Evolutionary conservation across 495 filamentous ascomycete species (phyloP).

Genomic region (Xylaria nigripes): DNA sequence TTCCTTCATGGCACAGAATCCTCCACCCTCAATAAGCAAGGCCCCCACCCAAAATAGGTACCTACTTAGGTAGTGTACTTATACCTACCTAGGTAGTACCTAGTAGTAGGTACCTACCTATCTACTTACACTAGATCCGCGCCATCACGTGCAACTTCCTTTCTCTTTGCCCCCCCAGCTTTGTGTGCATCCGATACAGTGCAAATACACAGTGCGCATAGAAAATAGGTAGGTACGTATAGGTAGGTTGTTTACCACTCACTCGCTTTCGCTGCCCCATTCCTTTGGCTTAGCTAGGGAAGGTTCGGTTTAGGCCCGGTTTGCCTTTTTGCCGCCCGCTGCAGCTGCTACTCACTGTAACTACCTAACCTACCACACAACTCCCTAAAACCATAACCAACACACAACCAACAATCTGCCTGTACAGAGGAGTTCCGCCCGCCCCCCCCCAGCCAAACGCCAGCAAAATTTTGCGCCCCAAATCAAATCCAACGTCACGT

Average conservation of each 20-base stretch:
- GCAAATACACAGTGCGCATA: background rate
- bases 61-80: too few relatives aligned
- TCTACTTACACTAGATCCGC: too few relatives aligned
- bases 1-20: too few relatives aligned
- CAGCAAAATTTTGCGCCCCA: constrained; percentile 37
- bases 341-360: background rate
- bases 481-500: constrained; percentile 55
- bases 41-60: too few relatives aligned
- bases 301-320: background rate
- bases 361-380: background rate
- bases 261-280: background rate
- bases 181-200: background rate
- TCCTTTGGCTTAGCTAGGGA: constrained; percentile 3
- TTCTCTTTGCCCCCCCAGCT: background rate
- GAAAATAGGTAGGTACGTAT: background rate
- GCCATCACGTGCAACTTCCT: background rate
- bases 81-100: too few relatives aligned
- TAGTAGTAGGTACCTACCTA: too few relatives aligned
- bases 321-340: background rate
- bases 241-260: background rate
- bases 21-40: too few relatives aligned
- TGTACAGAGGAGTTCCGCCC: background rate
- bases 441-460: constrained; percentile 23
- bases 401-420: background rate
- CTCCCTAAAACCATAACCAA: background rate